These are phyloP conservation scores for Mycothermus thermophilus DNA, from an alignment of 495 filamentous ascomycete species.

Conservation along the genomic window DNA sequence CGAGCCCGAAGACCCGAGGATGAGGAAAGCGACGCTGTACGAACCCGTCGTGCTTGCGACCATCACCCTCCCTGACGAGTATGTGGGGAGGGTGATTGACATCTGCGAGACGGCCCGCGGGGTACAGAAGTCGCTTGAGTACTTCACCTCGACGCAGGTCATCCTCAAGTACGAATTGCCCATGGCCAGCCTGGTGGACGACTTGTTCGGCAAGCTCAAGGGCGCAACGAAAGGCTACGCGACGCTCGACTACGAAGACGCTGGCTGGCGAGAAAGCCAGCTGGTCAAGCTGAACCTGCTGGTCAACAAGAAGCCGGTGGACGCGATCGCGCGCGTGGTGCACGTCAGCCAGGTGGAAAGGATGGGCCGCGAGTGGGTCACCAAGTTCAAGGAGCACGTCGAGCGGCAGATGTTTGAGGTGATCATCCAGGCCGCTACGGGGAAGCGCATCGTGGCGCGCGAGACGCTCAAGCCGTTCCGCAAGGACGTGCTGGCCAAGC, in stretches of 20 bases:
- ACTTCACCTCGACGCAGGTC: slow-evolving; percentile 88
- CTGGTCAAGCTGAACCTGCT: slow-evolving; percentile 85
- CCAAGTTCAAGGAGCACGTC: slow-evolving; percentile 94
- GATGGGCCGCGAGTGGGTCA: slow-evolving; percentile 75
- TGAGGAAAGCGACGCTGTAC: slow-evolving; percentile 43
- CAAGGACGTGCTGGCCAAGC: slow-evolving; percentile 84
- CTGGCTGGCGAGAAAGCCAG: slow-evolving; percentile 65
- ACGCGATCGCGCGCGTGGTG: slow-evolving; percentile 83
- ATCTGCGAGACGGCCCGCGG: slow-evolving; percentile 85
- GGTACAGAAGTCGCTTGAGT: slow-evolving; percentile 68
- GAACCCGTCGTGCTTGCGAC: slow-evolving; percentile 82
- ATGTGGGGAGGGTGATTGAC: slow-evolving; percentile 85
- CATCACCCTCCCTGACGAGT: slow-evolving; percentile 85
- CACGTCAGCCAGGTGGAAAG: slow-evolving; percentile 65
- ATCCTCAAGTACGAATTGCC: slow-evolving; percentile 90
- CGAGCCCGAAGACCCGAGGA: slow-evolving; percentile 47
- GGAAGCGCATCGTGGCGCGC: slow-evolving; percentile 70
- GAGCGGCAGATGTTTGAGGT: slow-evolving; percentile 90
- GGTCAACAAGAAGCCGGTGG: slow-evolving; percentile 83
- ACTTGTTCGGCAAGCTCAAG: slow-evolving; percentile 96
- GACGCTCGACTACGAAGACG: slow-evolving; percentile 88
- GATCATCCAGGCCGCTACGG: slow-evolving; percentile 82
- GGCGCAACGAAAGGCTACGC: slow-evolving; percentile 63
- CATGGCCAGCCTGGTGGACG: slow-evolving; percentile 77
- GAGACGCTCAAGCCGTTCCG: slow-evolving; percentile 95